Conservation (phyloP, 176 grass and related monocot species). For the Poa annua region DNA sequence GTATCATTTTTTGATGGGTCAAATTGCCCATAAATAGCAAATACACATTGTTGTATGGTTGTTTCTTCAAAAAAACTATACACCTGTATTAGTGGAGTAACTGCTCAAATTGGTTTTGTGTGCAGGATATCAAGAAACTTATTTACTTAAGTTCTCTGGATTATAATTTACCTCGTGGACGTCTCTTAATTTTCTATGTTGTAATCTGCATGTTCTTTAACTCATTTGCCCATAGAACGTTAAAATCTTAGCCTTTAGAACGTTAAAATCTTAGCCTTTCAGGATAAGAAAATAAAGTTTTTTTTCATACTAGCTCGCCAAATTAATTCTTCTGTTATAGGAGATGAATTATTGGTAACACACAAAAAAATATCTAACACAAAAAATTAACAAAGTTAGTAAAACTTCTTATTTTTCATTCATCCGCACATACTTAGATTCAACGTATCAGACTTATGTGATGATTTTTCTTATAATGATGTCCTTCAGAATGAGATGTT, state of each 20-base stretch:
- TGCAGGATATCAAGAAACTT: neutral
- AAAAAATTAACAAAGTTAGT: neutral
- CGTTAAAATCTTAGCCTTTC: neutral
- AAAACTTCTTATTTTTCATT: slow-evolving; percentile 1
- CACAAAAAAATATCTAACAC: no score
- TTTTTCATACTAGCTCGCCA: neutral
- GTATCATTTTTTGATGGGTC: no score
- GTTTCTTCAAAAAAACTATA: no score
- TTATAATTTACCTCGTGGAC: neutral
- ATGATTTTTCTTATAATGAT: neutral
- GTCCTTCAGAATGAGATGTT: neutral
- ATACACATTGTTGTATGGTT: no score
- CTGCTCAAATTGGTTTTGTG: neutral
- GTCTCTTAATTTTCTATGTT: neutral
- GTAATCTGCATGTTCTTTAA: neutral
- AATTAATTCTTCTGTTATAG: neutral
- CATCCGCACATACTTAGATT: neutral
- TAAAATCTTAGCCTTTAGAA: neutral
- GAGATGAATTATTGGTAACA: slow-evolving; percentile 29
- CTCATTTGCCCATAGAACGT: neutral
- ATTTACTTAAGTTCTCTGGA: neutral
- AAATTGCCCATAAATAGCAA: no score
- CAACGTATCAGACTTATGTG: neutral
- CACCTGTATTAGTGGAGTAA: no score
- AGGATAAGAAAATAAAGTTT: neutral